Percentiles rank a stretch among this genome's conserved stretches.
Conservation (phyloP, 169 alveolate genomes). For the Amoebophrya sp. region DNA sequence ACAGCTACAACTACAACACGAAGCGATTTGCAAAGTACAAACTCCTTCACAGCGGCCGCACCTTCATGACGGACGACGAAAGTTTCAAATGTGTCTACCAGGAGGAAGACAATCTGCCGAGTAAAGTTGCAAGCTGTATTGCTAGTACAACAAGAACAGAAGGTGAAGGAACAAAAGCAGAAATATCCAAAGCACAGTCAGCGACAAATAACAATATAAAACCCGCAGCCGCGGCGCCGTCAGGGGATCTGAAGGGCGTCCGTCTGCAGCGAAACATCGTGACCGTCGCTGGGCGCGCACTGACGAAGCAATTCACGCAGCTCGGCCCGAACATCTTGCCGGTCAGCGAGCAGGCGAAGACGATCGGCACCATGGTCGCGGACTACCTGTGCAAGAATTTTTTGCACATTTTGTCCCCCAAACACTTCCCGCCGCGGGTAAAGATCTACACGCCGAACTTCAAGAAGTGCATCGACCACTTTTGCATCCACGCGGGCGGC, state of each 20-base stretch:
- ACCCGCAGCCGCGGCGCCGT: no score
- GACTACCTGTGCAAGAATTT: background rate
- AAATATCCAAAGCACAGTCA: no score
- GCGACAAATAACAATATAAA: no score
- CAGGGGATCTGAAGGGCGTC: background rate
- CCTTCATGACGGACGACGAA: conserved; percentile 14
- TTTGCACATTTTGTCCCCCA: background rate
- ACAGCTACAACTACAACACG: background rate
- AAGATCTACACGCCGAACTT: conserved; percentile 28
- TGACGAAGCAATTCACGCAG: conserved; percentile 14
- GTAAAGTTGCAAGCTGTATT: no score
- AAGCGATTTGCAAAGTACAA: conserved; percentile 7
- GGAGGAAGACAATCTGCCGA: conserved; percentile 28
- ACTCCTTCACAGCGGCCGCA: background rate
- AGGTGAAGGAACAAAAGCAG: no score
- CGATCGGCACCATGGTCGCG: background rate
- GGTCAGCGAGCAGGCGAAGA: background rate
- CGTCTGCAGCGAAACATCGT: conserved; percentile 9
- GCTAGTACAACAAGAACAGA: no score
- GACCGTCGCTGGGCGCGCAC: conserved; percentile 26
- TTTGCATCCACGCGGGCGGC: conserved; percentile 37
- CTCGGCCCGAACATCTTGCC: conserved; percentile 16
- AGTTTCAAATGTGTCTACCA: background rate
- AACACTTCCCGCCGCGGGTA: background rate
- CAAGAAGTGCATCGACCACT: conserved; percentile 33